These are phyloP conservation scores for Platanthera zijinensis DNA, from an alignment of 106 monocot genomes.

Conservation along the genomic window DNA sequence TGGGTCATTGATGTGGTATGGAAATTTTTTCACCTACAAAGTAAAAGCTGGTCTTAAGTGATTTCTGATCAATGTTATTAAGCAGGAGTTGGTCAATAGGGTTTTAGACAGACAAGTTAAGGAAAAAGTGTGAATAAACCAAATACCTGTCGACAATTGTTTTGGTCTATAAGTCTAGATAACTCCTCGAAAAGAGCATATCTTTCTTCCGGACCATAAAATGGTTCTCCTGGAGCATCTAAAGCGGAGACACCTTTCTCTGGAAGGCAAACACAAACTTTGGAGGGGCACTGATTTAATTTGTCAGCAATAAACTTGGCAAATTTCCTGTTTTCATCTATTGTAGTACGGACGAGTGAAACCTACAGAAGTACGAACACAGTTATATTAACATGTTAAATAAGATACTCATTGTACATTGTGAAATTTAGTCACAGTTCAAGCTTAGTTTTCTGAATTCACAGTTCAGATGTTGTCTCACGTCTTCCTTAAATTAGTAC, in stretches of 20 bases:
- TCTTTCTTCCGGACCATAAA: slow-evolving; percentile 78
- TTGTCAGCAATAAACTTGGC: slow-evolving; percentile 90
- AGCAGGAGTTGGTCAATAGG: neutral
- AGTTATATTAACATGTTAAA: neutral
- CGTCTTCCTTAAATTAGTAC: no score
- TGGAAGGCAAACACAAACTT: slow-evolving; percentile 66
- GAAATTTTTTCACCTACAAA: slow-evolving; percentile 59
- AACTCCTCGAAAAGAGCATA: slow-evolving; percentile 53
- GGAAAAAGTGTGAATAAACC: slow-evolving; percentile 6
- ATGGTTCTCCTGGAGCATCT: slow-evolving; percentile 79
- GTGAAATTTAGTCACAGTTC: neutral
- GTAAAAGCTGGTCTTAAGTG: neutral
- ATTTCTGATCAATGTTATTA: neutral
- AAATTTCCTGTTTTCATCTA: slow-evolving; percentile 83
- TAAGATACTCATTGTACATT: neutral
- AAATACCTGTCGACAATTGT: slow-evolving; percentile 46
- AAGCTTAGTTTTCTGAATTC: no score
- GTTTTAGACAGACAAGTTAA: neutral
- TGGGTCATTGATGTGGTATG: slow-evolving; percentile 89
- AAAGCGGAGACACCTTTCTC: slow-evolving; percentile 74
- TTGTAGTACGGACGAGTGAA: slow-evolving; percentile 68
- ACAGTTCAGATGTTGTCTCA: no score
- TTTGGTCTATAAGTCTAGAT: slow-evolving; percentile 56
- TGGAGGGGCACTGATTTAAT: slow-evolving; percentile 57
- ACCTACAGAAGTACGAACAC: slow-evolving; percentile 37